Conservation (phyloP, 2,329 filamentous ascomycete species). For the Cladosporium sp. region DNA sequence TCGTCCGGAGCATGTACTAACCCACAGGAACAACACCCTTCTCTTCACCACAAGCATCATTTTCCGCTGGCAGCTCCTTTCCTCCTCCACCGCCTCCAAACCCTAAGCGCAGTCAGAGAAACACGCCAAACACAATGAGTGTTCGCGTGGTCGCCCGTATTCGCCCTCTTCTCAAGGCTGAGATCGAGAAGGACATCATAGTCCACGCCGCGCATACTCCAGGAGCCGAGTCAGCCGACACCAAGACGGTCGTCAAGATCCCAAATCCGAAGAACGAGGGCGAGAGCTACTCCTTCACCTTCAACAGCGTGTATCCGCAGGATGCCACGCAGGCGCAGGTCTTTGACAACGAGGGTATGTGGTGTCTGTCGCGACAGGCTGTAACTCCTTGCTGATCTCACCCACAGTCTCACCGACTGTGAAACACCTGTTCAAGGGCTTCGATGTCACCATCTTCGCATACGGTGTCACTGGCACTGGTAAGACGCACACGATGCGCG, state of each 20-base stretch:
- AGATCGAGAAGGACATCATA: slow-evolving; percentile 85
- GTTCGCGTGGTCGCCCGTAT: slow-evolving; percentile 90
- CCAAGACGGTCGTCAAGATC: slow-evolving; percentile 70
- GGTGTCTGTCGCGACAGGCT: neutral
- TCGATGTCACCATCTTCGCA: slow-evolving; percentile 98
- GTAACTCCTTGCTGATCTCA: neutral
- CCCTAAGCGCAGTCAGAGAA: slow-evolving; percentile 11
- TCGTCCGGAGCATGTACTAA: slow-evolving; percentile 14
- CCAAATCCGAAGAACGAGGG: slow-evolving; percentile 90
- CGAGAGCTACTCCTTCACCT: slow-evolving; percentile 91
- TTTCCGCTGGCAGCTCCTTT: neutral
- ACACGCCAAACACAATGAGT: slow-evolving; percentile 41
- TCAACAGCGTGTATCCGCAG: slow-evolving; percentile 88
- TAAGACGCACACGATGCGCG: slow-evolving; percentile 94
- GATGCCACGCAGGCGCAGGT: slow-evolving; percentile 78
- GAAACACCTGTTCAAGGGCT: slow-evolving; percentile 93
- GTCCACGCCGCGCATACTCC: slow-evolving; percentile 67
- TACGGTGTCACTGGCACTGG: slow-evolving; percentile 97
- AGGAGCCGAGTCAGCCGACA: slow-evolving; percentile 35
- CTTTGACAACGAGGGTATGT: slow-evolving; percentile 82
- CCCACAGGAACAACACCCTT: slow-evolving; percentile 8
- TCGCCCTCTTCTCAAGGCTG: slow-evolving; percentile 80
- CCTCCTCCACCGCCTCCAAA: neutral
- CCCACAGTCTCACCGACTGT: slow-evolving; percentile 79
- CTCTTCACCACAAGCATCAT: slow-evolving; percentile 10